These are phyloP conservation scores for Apiosordaria backusii DNA, from an alignment of 495 filamentous ascomycete genomes.

Conservation along the genomic window DNA sequence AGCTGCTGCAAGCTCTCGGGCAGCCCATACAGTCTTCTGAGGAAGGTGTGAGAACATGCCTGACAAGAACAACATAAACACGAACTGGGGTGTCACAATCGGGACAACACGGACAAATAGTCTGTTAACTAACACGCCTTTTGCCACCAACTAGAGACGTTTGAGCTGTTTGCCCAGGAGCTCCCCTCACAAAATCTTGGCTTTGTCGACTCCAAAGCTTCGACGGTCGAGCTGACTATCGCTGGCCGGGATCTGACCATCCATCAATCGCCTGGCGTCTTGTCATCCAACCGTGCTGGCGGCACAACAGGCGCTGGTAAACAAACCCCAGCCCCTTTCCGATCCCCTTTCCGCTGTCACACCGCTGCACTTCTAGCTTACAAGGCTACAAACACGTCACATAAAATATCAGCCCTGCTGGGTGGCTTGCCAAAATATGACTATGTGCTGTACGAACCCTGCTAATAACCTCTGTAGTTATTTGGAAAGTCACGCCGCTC, in stretches of 20 bases:
- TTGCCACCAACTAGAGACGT: slow-evolving; percentile 61
- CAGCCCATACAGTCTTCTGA: slow-evolving; percentile 40
- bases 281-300: slow-evolving; percentile 69
- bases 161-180: slow-evolving; percentile 73
- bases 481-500: slow-evolving; percentile 89
- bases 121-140: slow-evolving; percentile 7
- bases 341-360: background rate
- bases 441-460: background rate
- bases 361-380: background rate
- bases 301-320: slow-evolving; percentile 91
- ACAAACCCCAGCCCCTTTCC: slow-evolving; percentile 20
- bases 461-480: slow-evolving; percentile 46
- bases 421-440: background rate
- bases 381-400: background rate
- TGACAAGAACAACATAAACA: background rate
- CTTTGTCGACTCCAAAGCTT: slow-evolving; percentile 69
- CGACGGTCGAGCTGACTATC: slow-evolving; percentile 64
- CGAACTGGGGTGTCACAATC: background rate
- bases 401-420: background rate
- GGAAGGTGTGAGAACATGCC: slow-evolving; percentile 16
- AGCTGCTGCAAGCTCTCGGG: slow-evolving; percentile 39
- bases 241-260: slow-evolving; percentile 68
- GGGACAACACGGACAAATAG: background rate
- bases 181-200: slow-evolving; percentile 77
- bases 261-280: slow-evolving; percentile 77